These are phyloP conservation scores for Eragrostis nindensis DNA, from an alignment of 176 grass and related monocot species.

Conservation along the genomic window DNA sequence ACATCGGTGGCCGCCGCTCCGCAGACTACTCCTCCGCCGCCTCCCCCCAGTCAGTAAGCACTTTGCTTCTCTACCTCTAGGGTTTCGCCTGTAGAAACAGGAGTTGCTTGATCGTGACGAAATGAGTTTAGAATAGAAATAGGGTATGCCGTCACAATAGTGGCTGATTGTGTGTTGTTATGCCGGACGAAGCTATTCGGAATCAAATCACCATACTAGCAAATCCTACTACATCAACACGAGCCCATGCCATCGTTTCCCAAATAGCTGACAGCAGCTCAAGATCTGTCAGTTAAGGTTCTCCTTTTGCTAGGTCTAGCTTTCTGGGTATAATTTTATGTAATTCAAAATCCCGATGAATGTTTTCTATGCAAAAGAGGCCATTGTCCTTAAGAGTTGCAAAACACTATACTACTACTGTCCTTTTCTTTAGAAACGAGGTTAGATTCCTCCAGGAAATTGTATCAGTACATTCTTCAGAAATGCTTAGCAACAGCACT, in stretches of 20 bases:
- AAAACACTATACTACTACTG: neutral
- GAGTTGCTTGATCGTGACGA: neutral
- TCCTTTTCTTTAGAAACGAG: neutral
- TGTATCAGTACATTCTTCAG: too few species aligned
- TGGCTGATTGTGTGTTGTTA: neutral
- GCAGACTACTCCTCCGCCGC: slow-evolving; percentile 23
- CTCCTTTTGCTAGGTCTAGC: too few species aligned
- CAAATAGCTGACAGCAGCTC: neutral
- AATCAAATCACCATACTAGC: neutral
- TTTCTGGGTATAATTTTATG: neutral
- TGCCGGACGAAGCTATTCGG: neutral
- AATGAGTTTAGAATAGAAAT: too few species aligned
- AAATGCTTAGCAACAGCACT: neutral
- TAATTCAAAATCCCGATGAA: neutral
- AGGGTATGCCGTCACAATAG: neutral
- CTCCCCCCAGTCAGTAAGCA: slow-evolving; percentile 40
- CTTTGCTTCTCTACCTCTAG: neutral
- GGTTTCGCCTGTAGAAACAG: slow-evolving; percentile 26
- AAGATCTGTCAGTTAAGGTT: neutral
- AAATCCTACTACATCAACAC: neutral
- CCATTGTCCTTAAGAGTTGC: neutral
- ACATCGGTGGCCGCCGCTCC: neutral
- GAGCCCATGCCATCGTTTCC: neutral
- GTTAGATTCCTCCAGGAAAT: too few species aligned
- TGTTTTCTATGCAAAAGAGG: neutral